These are phyloP conservation scores for Aspergillus quadricinctus DNA, from an alignment of 2,329 filamentous ascomycete genomes.

Conservation along the genomic window DNA sequence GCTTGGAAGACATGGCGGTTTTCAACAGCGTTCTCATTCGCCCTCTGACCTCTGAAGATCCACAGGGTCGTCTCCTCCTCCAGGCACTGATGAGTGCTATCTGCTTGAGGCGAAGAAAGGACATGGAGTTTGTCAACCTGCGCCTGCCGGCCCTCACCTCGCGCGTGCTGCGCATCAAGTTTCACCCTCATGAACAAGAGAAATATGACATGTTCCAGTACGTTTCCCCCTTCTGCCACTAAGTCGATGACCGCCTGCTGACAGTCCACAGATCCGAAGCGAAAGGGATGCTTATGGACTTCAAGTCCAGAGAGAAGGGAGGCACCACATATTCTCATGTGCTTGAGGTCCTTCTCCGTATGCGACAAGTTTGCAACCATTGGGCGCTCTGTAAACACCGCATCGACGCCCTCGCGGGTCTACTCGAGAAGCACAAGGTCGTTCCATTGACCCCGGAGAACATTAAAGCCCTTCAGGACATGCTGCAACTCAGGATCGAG, in stretches of 20 bases:
- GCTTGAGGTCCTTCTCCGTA: slow-evolving; percentile 73
- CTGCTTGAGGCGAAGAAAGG: slow-evolving; percentile 76
- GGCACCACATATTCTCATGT: slow-evolving; percentile 66
- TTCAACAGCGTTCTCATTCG: slow-evolving; percentile 71
- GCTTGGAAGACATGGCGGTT: slow-evolving; percentile 66
- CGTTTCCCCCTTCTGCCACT: slow-evolving; percentile 23
- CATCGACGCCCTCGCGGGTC: slow-evolving; percentile 65
- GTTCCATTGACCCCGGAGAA: slow-evolving; percentile 72
- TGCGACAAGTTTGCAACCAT: slow-evolving; percentile 84
- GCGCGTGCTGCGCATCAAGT: slow-evolving; percentile 70
- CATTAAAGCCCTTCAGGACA: slow-evolving; percentile 64
- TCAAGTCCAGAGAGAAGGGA: slow-evolving; percentile 45
- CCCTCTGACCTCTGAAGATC: slow-evolving; percentile 57
- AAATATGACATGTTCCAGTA: slow-evolving; percentile 72
- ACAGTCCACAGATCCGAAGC: slow-evolving; percentile 59
- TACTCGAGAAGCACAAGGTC: slow-evolving; percentile 63
- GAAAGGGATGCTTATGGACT: slow-evolving; percentile 63
- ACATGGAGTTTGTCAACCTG: slow-evolving; percentile 83
- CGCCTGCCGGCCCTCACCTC: slow-evolving; percentile 73
- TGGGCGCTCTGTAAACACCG: slow-evolving; percentile 77
- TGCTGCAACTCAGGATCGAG: slow-evolving; percentile 72
- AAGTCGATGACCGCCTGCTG: slow-evolving; percentile 14
- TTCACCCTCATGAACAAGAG: slow-evolving; percentile 67
- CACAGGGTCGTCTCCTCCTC: slow-evolving; percentile 59
- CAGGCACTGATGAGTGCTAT: slow-evolving; percentile 76